Conservation (phyloP, 352 stramenopile genomes). For the Peronospora farinosa region DNA sequence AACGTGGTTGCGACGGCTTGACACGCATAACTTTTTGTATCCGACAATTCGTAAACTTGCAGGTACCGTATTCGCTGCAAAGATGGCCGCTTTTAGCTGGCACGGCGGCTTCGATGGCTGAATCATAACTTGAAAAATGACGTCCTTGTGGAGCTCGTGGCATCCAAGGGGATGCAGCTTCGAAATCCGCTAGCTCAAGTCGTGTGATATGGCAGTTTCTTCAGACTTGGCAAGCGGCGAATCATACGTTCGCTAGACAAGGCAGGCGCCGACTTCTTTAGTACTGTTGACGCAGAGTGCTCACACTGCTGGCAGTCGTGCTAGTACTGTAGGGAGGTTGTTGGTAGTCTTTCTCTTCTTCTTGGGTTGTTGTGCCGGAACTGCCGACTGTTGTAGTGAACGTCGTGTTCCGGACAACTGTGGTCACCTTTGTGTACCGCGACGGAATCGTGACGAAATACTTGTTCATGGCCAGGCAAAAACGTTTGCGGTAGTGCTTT, state of each 20-base stretch:
- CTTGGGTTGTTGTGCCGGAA: constrained; percentile 18
- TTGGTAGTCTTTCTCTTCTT: constrained; percentile 29
- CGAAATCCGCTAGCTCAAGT: constrained; percentile 29
- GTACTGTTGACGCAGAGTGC: constrained; percentile 24
- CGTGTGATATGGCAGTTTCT: constrained; percentile 50
- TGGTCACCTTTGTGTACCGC: constrained; percentile 80
- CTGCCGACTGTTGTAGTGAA: constrained; percentile 24
- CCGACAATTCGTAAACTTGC: not conserved
- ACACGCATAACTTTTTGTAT: no score
- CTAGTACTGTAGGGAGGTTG: constrained; percentile 27
- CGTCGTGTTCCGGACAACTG: constrained; percentile 40
- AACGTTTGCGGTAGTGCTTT: constrained; percentile 82
- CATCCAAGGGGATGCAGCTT: constrained; percentile 20
- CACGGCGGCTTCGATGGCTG: constrained; percentile 51
- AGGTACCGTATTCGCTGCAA: constrained; percentile 30
- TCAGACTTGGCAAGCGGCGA: constrained; percentile 27
- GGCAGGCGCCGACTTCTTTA: constrained; percentile 37
- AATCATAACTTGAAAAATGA: constrained; percentile 60
- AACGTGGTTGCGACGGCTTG: no score
- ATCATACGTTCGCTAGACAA: constrained; percentile 37
- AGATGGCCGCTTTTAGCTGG: constrained; percentile 34
- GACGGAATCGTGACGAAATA: constrained; percentile 86
- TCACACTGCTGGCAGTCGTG: constrained; percentile 28
- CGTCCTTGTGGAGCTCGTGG: constrained; percentile 24
- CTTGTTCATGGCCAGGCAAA: constrained; percentile 84